Evolutionary conservation across 345 rosid genomes (phyloP).

Genomic region (Lagerstroemia speciosa): DNA sequence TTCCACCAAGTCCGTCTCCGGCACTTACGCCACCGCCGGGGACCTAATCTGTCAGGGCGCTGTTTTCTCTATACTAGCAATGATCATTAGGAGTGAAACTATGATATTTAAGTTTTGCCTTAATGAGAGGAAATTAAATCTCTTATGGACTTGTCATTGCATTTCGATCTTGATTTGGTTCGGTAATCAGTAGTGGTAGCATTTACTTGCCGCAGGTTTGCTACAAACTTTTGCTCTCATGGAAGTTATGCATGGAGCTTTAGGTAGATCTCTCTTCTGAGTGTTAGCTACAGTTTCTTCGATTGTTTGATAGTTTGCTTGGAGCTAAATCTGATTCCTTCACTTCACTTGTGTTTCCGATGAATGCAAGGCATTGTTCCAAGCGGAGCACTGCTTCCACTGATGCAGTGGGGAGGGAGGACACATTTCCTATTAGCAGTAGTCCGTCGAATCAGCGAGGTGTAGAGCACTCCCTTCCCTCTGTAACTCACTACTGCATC

Average conservation of each 20-base stretch:
- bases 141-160: too few species aligned
- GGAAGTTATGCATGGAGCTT: conserved; percentile 85
- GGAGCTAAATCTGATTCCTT: not conserved
- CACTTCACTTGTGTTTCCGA: conserved; percentile 2
- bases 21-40: too few species aligned
- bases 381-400: too few species aligned
- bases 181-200: not conserved
- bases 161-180: not conserved
- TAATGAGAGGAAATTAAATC: too few species aligned
- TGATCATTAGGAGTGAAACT: not conserved
- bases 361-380: conserved; percentile 61
- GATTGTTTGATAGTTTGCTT: not conserved
- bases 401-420: too few species aligned
- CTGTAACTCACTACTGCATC: not conserved
- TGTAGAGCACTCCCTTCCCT: conserved; percentile 6
- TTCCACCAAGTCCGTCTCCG: conserved; percentile 29
- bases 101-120: not conserved
- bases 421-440: too few species aligned
- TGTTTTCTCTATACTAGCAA: not conserved
- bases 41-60: conserved; percentile 50
- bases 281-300: not conserved
- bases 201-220: conserved; percentile 32
- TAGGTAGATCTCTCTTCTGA: not conserved
- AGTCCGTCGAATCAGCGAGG: conserved; percentile 49
- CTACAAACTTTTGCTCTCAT: conserved; percentile 47